phyloP scores from a whole-genome alignment of 2,329 filamentous ascomycete genomes.

The Colletotrichum incanum region DNA sequence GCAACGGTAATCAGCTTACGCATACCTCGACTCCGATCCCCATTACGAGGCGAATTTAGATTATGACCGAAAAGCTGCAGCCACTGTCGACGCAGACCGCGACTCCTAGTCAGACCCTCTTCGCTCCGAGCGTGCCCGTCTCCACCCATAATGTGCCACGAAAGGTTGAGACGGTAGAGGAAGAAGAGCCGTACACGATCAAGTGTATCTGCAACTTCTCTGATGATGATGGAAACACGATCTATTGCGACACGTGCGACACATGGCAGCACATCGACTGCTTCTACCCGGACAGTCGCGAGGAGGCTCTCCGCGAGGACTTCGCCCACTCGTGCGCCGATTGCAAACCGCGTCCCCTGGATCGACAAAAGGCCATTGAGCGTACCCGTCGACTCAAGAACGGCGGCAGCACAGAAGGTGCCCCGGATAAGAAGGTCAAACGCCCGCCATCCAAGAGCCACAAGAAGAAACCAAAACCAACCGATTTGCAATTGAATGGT shows the following conservation, averaged over 20 bases:
- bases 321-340: conserved; percentile 91
- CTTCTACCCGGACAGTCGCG: conserved; percentile 85
- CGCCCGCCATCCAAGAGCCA: conserved; percentile 84
- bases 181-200: conserved; percentile 92
- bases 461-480: conserved; percentile 89
- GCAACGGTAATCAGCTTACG: conserved; percentile 64
- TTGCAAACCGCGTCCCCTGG: conserved; percentile 84
- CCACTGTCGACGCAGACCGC: conserved; percentile 69
- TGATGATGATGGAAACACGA: conserved; percentile 97
- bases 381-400: conserved; percentile 74
- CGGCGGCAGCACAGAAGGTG: conserved; percentile 61
- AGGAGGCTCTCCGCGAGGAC: conserved; percentile 79
- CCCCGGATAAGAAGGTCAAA: conserved; percentile 79
- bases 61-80: conserved; percentile 74
- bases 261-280: conserved; percentile 99
- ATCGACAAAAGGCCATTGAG: conserved; percentile 82
- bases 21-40: conserved; percentile 53
- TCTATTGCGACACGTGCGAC: conserved; percentile 95
- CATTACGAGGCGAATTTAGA: conserved; percentile 65
- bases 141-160: conserved; percentile 59
- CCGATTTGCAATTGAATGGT: conserved; percentile 77
- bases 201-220: conserved; percentile 96
- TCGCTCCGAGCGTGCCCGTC: conserved; percentile 58
- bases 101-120: conserved; percentile 67
- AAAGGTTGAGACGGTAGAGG: conserved; percentile 70